Evolutionary conservation across 495 filamentous ascomycete genomes (phyloP).

Genomic region (Penicillium lagena): DNA sequence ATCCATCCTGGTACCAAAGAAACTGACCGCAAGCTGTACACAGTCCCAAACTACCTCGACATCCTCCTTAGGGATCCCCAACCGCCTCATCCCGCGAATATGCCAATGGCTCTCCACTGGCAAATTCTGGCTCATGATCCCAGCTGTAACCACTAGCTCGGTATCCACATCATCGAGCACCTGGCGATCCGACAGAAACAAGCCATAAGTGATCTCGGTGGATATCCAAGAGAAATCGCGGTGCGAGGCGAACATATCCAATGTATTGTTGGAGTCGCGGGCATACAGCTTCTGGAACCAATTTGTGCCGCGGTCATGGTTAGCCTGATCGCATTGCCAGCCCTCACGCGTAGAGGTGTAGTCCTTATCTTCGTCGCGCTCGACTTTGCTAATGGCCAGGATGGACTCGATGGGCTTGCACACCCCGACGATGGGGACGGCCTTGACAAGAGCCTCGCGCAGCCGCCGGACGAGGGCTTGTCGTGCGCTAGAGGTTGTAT

Average conservation of each 20-base stretch:
- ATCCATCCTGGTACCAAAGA: slow-evolving; percentile 27
- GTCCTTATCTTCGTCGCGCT: slow-evolving; percentile 46
- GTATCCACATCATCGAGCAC: slow-evolving; percentile 48
- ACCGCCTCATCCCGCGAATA: slow-evolving; percentile 45
- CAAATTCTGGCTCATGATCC: slow-evolving; percentile 56
- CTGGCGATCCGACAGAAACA: slow-evolving; percentile 49
- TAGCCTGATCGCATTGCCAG: slow-evolving; percentile 39
- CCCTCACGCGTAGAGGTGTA: slow-evolving; percentile 38
- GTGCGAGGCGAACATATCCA: slow-evolving; percentile 42
- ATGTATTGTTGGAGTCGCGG: slow-evolving; percentile 26
- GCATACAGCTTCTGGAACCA: slow-evolving; percentile 41
- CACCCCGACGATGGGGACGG: slow-evolving; percentile 43
- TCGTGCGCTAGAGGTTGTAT: slow-evolving; percentile 26
- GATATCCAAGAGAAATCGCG: slow-evolving; percentile 39
- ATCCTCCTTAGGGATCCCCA: slow-evolving; percentile 46
- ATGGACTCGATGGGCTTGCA: slow-evolving; percentile 49
- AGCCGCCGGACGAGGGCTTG: slow-evolving; percentile 43
- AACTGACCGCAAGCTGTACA: slow-evolving; percentile 31
- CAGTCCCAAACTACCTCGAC: slow-evolving; percentile 37
- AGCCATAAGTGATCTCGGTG: slow-evolving; percentile 47
- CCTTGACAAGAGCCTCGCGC: slow-evolving; percentile 47
- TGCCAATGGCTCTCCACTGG: slow-evolving; percentile 50
- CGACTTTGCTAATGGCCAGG: slow-evolving; percentile 38
- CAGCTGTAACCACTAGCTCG: slow-evolving; percentile 47
- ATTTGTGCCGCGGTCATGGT: slow-evolving; percentile 34